Evolutionary conservation across 257 asterid genomes (phyloP), one percentile per base, ranked within the genome.

Genomic region (Apocynum venetum): DNA sequence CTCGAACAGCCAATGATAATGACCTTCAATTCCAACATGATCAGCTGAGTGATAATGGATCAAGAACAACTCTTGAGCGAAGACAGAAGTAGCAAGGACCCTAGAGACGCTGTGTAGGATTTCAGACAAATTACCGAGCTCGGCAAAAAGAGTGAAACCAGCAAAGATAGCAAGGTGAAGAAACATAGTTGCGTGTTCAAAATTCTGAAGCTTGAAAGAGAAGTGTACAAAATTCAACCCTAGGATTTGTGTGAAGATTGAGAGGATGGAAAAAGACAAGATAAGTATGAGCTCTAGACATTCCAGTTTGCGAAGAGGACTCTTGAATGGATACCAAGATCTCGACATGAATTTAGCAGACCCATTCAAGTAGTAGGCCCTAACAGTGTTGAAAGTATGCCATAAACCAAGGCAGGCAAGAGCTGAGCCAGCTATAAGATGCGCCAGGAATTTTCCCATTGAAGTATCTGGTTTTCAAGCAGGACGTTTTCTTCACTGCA

Each of bases 1-100:
- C 83, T 93, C 96, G 86, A 91, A 84, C 2, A 93, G 90, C 92
- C 91, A 90, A 73, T 93, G 98, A 84, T 93, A 93, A 76, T 93
- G 97, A 35, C 98, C 98, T 85, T 93, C 97, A 0, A 89, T 86
- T 44, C 98, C 98, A 8, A 86, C 73, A 44, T 90, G 96, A 81
- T 93, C 94, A 1, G 96, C 80, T 25, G 98, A 93, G 79, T 91
- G 98, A 69, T 87, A 91, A 77, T 87, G 94, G 71, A 93, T 93
- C 75, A 93, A 85, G 91, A 93, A 93, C 72, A 91, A 87, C 86
- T 93, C 96, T 73, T 86, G 92, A 14, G 87, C 91, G 0, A 91
- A 91, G 80, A 91, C 88, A 4, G 96, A 91, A 70, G 88, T 48
- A 47, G 85, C 93, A 2, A 93, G 97, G 79, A 91, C 77, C 11